Conservation (phyloP, 768 basidiomycete genomes). For the Lanmaoa pseudosensibilis region DNA sequence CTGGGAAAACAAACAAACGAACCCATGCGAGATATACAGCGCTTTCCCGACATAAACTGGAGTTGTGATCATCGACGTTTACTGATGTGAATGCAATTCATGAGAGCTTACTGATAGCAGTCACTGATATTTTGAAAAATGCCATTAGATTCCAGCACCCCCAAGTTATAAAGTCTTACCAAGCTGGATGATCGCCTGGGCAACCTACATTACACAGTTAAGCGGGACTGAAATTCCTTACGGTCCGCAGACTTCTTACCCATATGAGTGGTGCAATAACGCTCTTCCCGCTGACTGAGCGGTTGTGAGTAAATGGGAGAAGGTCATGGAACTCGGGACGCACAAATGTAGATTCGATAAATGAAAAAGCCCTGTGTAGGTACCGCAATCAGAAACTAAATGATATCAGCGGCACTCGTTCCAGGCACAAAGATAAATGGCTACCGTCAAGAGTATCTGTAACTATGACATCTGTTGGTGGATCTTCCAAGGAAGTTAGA, state of each 20-base stretch:
- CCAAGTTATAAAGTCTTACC: background rate
- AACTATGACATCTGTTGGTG: slow-evolving; percentile 2
- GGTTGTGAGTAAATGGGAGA: background rate
- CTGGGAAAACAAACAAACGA: background rate
- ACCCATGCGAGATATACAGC: background rate
- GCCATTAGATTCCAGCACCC: background rate
- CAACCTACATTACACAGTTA: background rate
- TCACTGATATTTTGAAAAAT: background rate
- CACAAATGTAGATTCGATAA: slow-evolving; percentile 14
- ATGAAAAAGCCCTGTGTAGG: slow-evolving; percentile 13
- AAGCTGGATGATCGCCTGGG: background rate
- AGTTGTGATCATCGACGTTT: background rate
- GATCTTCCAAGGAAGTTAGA: background rate
- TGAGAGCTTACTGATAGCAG: background rate
- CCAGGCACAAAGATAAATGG: background rate
- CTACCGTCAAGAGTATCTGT: slow-evolving; percentile 6
- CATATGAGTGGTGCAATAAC: background rate
- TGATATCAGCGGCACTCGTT: background rate
- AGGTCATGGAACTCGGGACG: background rate
- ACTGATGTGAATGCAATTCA: background rate
- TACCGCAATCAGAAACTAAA: slow-evolving; percentile 2
- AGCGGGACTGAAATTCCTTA: background rate
- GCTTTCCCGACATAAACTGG: background rate
- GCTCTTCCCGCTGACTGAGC: slow-evolving; percentile 6
- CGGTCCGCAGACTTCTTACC: background rate